phyloP scores from a whole-genome alignment of 2,329 filamentous ascomycete species.

The Colletotrichum simmondsii region DNA sequence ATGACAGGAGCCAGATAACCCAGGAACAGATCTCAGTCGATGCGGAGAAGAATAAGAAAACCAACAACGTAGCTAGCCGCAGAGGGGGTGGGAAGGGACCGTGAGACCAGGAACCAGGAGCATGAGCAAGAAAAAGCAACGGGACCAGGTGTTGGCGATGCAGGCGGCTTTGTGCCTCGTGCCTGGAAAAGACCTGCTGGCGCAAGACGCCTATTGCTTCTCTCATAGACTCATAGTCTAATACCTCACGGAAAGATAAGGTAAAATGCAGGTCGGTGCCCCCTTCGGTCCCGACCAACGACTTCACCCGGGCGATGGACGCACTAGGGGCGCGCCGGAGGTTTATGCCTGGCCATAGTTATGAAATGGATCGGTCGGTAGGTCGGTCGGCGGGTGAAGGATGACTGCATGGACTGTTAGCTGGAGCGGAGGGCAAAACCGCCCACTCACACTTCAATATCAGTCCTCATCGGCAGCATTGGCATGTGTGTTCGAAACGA shows the following conservation, averaged over 20 bases:
- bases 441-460: not conserved
- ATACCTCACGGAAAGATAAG: not conserved
- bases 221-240: not conserved
- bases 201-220: not conserved
- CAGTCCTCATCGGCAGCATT: not conserved
- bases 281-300: constrained; percentile 1
- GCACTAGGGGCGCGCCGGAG: not conserved
- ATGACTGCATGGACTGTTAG: constrained; percentile 24
- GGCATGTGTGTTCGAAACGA: constrained; percentile 22
- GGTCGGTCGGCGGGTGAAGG: constrained; percentile 15
- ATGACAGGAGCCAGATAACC: constrained; percentile 2
- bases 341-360: not conserved
- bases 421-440: not conserved
- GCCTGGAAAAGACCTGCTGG: not conserved
- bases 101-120: constrained; percentile 1
- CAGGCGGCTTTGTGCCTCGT: not conserved
- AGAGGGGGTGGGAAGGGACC: not conserved
- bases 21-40: constrained; percentile 12
- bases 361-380: not conserved
- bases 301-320: constrained; percentile 1
- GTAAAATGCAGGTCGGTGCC: not conserved
- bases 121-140: not conserved
- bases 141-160: not conserved
- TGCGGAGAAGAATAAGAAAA: not conserved
- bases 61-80: not conserved